Base-by-base conservation (phyloP, 768 basidiomycete genomes). In the Termitomyces sp. region DNA sequence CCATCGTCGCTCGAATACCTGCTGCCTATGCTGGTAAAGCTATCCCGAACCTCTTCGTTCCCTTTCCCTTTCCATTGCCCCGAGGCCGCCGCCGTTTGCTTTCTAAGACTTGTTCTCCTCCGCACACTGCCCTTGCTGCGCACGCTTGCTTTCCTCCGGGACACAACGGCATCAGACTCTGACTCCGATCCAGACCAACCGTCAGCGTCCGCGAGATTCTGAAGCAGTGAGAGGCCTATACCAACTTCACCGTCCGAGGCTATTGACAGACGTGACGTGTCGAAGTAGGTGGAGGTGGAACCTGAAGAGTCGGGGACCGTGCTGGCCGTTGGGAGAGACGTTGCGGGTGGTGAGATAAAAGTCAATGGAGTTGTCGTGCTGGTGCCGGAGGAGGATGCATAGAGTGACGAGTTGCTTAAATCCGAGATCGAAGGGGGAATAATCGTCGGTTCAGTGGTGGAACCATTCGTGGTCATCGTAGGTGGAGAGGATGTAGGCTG, bases 141-240 rank as follows among this genome's bases (percentile, higher is more conserved):
- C 23, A 36, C 23, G 22, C 47, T 48, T 1, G 16, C 35, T 3
- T 48, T 48, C n/a, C 47, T 36, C 11, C 23, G 39, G 20, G 20
- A 5, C 7, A 16, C 31, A 9, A 22, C 56, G 23, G 3, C 32
- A 22, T 49, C 52, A 31, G 48, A 60, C 20, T 68, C 67, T 4
- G 63, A 61, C 25, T 71, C 71, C 0, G 62, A 63, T 46, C 68
- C 72, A 1, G 63, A 63, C 49, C 57, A 59, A 6, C 63, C 68
- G 0, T 66, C 75, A 12, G 63, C 70, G 3, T 70, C 63, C 36
- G 71, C 68, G 62, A 82, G 67, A 38, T 75, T 76, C 59, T 83
- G 81, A 50, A 91, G 68, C 50, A 90, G 68, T 2, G 84, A 84
- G 32, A 89, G 68, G 1, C 89, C 89, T 35, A 91, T 90, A 0